Base-by-base conservation (phyloP, 495 filamentous ascomycete genomes). In the Chaetomidium leptoderma region DNA sequence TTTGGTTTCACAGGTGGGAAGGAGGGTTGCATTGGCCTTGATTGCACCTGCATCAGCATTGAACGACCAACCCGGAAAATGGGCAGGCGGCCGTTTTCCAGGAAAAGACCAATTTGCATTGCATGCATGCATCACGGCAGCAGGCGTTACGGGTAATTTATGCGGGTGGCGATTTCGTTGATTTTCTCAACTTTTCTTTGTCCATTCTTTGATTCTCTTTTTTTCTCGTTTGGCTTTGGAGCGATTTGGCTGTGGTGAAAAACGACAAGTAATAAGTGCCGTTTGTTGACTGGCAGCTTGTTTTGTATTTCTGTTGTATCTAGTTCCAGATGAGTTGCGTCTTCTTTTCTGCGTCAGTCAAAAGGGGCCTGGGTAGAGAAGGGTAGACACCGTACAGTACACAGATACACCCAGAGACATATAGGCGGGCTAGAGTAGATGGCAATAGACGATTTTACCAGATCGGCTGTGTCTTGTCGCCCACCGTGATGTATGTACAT, bases 101-200 rank as follows among this genome's bases (percentile, higher is more conserved):
- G n/a, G 44, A 48, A 27, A 36, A 57, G n/a, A 56, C 36, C 23
- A n/a, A 53, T 55, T 50, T 56, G 49, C 36, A 57, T 57, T 32
- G 44, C 55, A 57, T 49, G 44, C n/a, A n/a, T 17, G 42, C 51
- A 53, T 53, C 51, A 16, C 39, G 52, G 55, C 36, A 49, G 55
- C 45, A 57, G 44, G 43, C 55, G 55, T 49, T 49, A 32, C n/a
- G 26, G 44, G 32, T 23, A 21, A 26, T 37, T 47, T 19, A 8
- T 14, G 4, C 5, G 35, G 55, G 35, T 23, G 14, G 45, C 36
- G 37, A 43, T 58, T 43, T 58, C 17, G 2, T 29, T 42, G 2
- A 23, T 43, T 49, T 32, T 54, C 39, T 53, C 14, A n/a, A 13
- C 53, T 43, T 48, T 40, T 42, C 26, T 53, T 57, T 54, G 23